phyloP scores from a whole-genome alignment of 768 basidiomycete species.

The Boletus rufocinnamomeus region DNA sequence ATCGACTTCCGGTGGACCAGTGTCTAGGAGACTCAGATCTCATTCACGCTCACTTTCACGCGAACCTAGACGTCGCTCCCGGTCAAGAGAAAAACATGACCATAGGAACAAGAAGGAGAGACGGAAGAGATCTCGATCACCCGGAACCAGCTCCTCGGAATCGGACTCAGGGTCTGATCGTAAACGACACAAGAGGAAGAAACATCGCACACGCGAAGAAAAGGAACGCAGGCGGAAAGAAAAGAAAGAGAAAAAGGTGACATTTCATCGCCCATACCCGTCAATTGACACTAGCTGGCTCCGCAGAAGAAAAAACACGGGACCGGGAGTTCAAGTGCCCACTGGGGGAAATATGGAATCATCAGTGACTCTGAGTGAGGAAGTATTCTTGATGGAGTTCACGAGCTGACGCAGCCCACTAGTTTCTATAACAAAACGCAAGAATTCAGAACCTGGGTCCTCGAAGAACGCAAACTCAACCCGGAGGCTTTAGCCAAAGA shows the following conservation, averaged over 20 bases:
- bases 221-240: constrained; percentile 59
- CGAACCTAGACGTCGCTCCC: constrained; percentile 35
- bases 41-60: constrained; percentile 31
- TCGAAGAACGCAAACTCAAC: constrained; percentile 90
- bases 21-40: constrained; percentile 17
- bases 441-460: constrained; percentile 91
- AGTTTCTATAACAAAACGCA: constrained; percentile 82
- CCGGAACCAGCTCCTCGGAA: constrained; percentile 45
- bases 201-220: constrained; percentile 47
- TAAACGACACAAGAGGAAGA: constrained; percentile 47
- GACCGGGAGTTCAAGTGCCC: constrained; percentile 45
- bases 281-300: constrained; percentile 3
- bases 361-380: constrained; percentile 84
- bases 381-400: constrained; percentile 4
- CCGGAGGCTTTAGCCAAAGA: constrained; percentile 88
- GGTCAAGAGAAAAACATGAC: constrained; percentile 34
- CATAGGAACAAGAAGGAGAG: constrained; percentile 29
- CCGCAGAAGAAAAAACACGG: constrained; percentile 60
- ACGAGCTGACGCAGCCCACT: constrained; percentile 16
- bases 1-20: constrained; percentile 27
- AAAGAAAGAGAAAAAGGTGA: constrained; percentile 72
- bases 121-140: constrained; percentile 38
- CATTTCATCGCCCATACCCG: constrained; percentile 5
- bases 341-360: constrained; percentile 92
- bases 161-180: constrained; percentile 34